These are phyloP conservation scores for Garcia nutans DNA, from an alignment of 345 rosid genomes.

Conservation along the genomic window DNA sequence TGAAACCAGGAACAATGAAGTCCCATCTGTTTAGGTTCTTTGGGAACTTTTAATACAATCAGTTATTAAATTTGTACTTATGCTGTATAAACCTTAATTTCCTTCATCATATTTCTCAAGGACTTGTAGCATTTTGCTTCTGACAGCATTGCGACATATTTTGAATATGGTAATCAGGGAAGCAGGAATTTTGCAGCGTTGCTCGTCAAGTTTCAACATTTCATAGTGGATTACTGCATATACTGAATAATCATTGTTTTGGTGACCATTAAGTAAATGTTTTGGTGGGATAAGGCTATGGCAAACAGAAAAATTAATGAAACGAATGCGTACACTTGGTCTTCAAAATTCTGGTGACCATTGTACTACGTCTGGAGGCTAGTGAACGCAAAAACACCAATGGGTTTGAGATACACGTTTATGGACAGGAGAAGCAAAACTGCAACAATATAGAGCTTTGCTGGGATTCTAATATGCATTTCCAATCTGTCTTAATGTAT, in stretches of 20 bases:
- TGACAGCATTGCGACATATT: no score
- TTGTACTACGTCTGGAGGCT: neutral
- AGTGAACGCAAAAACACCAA: neutral
- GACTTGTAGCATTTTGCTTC: no score
- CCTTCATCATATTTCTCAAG: neutral
- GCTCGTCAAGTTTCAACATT: no score
- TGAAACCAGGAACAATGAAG: neutral
- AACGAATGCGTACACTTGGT: neutral
- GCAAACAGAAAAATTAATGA: neutral
- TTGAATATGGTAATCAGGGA: no score
- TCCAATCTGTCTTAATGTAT: slow-evolving; percentile 17
- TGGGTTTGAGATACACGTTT: neutral
- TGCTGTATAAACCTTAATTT: neutral
- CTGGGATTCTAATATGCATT: neutral
- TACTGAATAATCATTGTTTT: no score
- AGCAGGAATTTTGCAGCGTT: no score
- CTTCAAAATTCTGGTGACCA: neutral
- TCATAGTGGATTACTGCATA: no score
- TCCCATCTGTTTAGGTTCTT: neutral
- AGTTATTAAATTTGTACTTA: neutral
- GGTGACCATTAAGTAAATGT: no score
- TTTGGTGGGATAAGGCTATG: neutral
- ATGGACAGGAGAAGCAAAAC: neutral
- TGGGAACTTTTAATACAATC: neutral
- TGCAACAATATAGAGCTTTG: neutral